Percentiles rank a stretch among this genome's conserved stretches.
These are phyloP conservation scores for Globisporangium acanthophoron DNA, from an alignment of 352 stramenopile species.

Conservation along the genomic window DNA sequence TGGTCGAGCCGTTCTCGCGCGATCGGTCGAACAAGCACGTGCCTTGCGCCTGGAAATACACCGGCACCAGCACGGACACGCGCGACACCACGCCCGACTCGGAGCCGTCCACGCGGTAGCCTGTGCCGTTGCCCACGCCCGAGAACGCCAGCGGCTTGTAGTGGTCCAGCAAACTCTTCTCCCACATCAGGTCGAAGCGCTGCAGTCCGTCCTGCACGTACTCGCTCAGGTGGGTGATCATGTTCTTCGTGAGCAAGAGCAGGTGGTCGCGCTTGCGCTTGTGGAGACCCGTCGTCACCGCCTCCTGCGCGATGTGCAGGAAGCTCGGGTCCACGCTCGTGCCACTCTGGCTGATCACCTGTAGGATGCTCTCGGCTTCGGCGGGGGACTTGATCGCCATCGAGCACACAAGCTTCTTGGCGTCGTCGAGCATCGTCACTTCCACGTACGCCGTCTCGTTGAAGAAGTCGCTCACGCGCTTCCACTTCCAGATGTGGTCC, in stretches of 20 bases:
- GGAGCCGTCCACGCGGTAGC: slow-evolving; percentile 64
- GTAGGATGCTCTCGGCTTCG: slow-evolving; percentile 71
- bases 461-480: slow-evolving; percentile 82
- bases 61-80: slow-evolving; percentile 72
- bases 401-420: slow-evolving; percentile 74
- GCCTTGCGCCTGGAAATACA: slow-evolving; percentile 73
- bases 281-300: slow-evolving; percentile 51
- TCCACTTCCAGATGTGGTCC: slow-evolving; percentile 81
- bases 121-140: slow-evolving; percentile 59
- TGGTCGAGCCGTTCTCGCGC: slow-evolving; percentile 33
- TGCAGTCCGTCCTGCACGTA: slow-evolving; percentile 78
- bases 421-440: slow-evolving; percentile 81
- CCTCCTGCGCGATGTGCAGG: slow-evolving; percentile 59
- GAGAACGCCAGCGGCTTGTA: slow-evolving; percentile 75
- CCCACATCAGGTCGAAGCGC: slow-evolving; percentile 80
- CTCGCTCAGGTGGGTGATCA: slow-evolving; percentile 82
- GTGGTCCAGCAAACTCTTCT: slow-evolving; percentile 73
- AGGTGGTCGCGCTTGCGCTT: slow-evolving; percentile 72
- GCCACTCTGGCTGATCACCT: slow-evolving; percentile 43
- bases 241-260: slow-evolving; percentile 74
- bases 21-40: slow-evolving; percentile 81
- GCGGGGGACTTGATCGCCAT: slow-evolving; percentile 78
- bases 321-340: slow-evolving; percentile 53
- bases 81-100: slow-evolving; percentile 51
- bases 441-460: slow-evolving; percentile 79